Percentiles rank a stretch among this genome's conserved stretches.
phyloP scores from a whole-genome alignment of 2,329 filamentous ascomycete species.

The Ceratocystis destructans region DNA sequence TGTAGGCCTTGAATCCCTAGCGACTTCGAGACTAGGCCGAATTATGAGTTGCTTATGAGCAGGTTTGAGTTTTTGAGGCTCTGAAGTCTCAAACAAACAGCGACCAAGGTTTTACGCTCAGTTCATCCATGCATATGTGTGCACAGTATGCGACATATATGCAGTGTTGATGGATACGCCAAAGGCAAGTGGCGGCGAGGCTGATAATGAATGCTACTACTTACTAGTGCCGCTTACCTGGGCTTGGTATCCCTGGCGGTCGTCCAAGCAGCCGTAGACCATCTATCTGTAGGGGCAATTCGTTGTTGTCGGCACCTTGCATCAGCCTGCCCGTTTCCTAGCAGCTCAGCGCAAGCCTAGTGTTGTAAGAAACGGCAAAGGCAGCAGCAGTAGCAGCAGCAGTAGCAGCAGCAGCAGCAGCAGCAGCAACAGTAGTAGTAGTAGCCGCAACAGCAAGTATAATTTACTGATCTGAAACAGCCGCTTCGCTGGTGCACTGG shows the following conservation, averaged over 20 bases:
- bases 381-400: background rate
- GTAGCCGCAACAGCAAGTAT: background rate
- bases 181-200: too few relatives aligned
- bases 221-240: too few relatives aligned
- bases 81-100: background rate
- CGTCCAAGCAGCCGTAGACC: background rate
- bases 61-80: background rate
- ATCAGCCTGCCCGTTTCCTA: background rate
- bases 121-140: background rate
- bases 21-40: background rate
- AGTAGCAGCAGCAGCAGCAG: too few relatives aligned
- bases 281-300: background rate
- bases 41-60: background rate
- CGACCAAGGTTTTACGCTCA: background rate
- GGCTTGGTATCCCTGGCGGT: too few relatives aligned
- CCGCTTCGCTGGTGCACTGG: background rate
- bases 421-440: background rate
- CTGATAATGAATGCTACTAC: too few relatives aligned
- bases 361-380: background rate
- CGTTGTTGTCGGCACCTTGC: background rate
- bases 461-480: background rate
- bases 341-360: background rate
- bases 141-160: background rate
- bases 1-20: background rate
- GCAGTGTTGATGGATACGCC: too few relatives aligned